Percentiles rank a stretch among this genome's conserved stretches.
These are phyloP conservation scores for Ophiostoma ulmi DNA, from an alignment of 2,329 filamentous ascomycete genomes.

Conservation along the genomic window DNA sequence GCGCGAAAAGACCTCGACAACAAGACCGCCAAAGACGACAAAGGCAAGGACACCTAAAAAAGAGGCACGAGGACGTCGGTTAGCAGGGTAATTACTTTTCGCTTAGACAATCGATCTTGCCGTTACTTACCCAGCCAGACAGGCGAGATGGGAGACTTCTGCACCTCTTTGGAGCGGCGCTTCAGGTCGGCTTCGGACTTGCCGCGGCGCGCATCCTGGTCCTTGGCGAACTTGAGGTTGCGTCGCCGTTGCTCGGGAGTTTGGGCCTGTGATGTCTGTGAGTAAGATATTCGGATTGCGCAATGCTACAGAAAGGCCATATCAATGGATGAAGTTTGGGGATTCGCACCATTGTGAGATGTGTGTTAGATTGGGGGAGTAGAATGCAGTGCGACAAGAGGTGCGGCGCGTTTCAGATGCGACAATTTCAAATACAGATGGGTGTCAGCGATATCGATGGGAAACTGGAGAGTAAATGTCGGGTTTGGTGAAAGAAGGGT, in stretches of 20 bases:
- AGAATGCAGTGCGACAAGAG: not conserved
- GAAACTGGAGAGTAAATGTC: not conserved
- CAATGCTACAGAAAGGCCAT: not conserved
- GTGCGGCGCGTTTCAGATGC: not conserved
- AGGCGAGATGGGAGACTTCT: constrained; percentile 59
- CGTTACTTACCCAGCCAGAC: constrained; percentile 56
- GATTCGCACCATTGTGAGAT: constrained; percentile 10
- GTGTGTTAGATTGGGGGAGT: not conserved
- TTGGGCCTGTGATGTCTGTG: constrained; percentile 56
- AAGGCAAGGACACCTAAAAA: constrained; percentile 52
- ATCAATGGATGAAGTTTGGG: not conserved
- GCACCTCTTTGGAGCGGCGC: constrained; percentile 51
- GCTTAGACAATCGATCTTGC: not conserved
- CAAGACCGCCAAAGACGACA: constrained; percentile 55
- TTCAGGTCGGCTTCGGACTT: constrained; percentile 63
- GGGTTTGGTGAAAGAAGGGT: not conserved
- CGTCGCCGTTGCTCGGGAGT: constrained; percentile 77
- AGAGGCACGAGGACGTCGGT: not conserved
- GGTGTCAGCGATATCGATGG: not conserved
- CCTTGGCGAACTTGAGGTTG: constrained; percentile 72
- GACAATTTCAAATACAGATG: not conserved
- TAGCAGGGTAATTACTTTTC: not conserved
- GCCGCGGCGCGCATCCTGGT: constrained; percentile 68
- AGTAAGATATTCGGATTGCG: not conserved
- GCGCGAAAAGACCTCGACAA: constrained; percentile 54